phyloP scores from a whole-genome alignment of 305 asterid species.

The Ruellia speciosa region DNA sequence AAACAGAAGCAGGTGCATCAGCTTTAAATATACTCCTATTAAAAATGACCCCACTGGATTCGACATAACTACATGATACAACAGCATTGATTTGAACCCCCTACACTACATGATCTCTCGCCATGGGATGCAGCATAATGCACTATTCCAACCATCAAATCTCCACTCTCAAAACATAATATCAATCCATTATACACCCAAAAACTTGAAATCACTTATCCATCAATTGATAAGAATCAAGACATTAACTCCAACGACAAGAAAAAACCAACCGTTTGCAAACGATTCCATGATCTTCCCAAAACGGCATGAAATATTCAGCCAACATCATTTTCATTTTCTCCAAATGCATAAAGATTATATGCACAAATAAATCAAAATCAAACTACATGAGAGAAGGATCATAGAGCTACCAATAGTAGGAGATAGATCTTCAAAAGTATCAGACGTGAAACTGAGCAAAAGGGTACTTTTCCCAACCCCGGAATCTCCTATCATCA shows the following conservation, averaged over 20 bases:
- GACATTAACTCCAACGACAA: neutral
- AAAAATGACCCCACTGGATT: too few species aligned
- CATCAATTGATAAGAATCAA: neutral
- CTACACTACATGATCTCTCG: too few species aligned
- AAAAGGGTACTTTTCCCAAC: slow-evolving; percentile 85
- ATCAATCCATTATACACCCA: neutral
- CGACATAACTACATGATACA: too few species aligned
- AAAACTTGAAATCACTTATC: neutral
- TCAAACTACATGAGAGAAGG: slow-evolving; percentile 11
- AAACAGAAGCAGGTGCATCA: too few species aligned
- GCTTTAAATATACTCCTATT: too few species aligned
- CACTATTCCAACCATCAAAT: neutral
- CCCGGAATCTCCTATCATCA: slow-evolving; percentile 88
- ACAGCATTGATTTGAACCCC: too few species aligned
- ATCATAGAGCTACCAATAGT: slow-evolving; percentile 54
- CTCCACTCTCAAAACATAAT: neutral
- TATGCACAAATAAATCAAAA: slow-evolving; percentile 3
- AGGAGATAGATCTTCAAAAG: slow-evolving; percentile 86
- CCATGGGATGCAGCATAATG: too few species aligned
- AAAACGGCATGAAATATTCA: neutral
- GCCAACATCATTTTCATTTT: neutral
- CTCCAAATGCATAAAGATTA: slow-evolving; percentile 4
- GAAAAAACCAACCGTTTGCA: neutral
- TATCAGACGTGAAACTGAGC: slow-evolving; percentile 81
- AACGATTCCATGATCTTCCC: neutral